Evolutionary conservation across 768 basidiomycete genomes (phyloP).

Genomic region (Amylocystis lapponica): DNA sequence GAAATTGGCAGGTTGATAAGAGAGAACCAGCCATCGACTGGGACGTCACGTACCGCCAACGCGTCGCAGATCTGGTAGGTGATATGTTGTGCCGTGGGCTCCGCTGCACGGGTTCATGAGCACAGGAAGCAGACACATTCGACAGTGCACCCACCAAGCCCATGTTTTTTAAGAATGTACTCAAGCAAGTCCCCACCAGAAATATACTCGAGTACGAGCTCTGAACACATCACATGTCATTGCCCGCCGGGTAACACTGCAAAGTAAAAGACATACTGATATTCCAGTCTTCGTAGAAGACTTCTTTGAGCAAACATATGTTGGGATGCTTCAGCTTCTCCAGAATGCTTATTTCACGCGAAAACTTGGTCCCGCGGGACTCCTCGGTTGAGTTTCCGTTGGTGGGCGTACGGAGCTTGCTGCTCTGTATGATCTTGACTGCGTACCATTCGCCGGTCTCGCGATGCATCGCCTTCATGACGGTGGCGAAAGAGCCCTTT

Average conservation of each 20-base stretch:
- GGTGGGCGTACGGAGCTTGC: constrained; percentile 31
- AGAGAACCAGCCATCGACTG: background rate
- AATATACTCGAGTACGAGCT: constrained; percentile 79
- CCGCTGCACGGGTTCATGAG: constrained; percentile 29
- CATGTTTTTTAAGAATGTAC: constrained; percentile 56
- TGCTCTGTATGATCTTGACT: constrained; percentile 77
- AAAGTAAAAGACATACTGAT: constrained; percentile 43
- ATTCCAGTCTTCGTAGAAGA: constrained; percentile 57
- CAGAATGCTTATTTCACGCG: constrained; percentile 76
- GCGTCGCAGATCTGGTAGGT: constrained; percentile 83
- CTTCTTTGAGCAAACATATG: constrained; percentile 75
- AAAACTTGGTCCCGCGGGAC: constrained; percentile 32
- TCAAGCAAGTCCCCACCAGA: constrained; percentile 88
- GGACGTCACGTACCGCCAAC: constrained; percentile 44
- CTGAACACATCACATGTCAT: constrained; percentile 37
- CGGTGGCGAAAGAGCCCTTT: constrained; percentile 88
- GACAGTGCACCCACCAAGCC: constrained; percentile 46
- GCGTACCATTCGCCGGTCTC: constrained; percentile 72
- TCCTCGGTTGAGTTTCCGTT: constrained; percentile 5
- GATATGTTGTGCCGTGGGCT: constrained; percentile 57
- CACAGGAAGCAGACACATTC: background rate
- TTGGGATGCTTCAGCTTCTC: constrained; percentile 73
- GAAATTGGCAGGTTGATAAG: background rate
- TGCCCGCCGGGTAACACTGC: constrained; percentile 22
- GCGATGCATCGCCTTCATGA: constrained; percentile 74